Conservation (phyloP, 2,329 filamentous ascomycete genomes). For the Ascochyta koolunga region DNA sequence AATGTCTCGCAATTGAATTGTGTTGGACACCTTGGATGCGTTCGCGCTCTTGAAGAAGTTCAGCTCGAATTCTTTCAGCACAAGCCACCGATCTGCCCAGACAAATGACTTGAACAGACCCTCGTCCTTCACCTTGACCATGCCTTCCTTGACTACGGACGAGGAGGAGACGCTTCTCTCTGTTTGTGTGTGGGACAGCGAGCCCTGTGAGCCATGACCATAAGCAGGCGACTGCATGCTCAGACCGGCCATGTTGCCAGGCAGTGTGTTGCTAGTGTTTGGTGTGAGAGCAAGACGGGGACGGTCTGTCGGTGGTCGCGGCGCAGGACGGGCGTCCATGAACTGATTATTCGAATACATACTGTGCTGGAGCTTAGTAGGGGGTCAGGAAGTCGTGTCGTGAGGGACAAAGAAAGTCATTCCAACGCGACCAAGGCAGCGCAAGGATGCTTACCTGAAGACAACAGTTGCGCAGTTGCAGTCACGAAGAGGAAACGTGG, state of each 20-base stretch:
- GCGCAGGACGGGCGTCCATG: conserved; percentile 96
- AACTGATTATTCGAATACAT: conserved; percentile 73
- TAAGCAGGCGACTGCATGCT: conserved; percentile 68
- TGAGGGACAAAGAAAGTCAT: not conserved
- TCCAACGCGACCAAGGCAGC: not conserved
- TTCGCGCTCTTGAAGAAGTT: conserved; percentile 94
- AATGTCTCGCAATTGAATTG: conserved; percentile 84
- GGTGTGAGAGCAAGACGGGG: conserved; percentile 82
- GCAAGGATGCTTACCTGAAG: conserved; percentile 32
- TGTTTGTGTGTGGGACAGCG: conserved; percentile 50
- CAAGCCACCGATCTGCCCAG: conserved; percentile 91
- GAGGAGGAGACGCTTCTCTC: conserved; percentile 47
- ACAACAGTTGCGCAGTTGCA: conserved; percentile 28
- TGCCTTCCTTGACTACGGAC: conserved; percentile 65
- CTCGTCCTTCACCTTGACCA: conserved; percentile 89
- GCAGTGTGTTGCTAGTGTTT: conserved; percentile 68
- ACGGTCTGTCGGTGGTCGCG: conserved; percentile 83
- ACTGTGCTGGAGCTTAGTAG: conserved; percentile 44
- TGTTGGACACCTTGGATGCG: conserved; percentile 79
- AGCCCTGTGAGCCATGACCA: conserved; percentile 45
- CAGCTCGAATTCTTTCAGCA: conserved; percentile 88
- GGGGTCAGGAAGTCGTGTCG: not conserved
- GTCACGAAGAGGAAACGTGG: conserved; percentile 18
- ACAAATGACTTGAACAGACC: conserved; percentile 79
- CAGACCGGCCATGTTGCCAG: conserved; percentile 80